Conservation (phyloP, 1,284 basidiomycete genomes). For the Trichosporon sp. region DNA sequence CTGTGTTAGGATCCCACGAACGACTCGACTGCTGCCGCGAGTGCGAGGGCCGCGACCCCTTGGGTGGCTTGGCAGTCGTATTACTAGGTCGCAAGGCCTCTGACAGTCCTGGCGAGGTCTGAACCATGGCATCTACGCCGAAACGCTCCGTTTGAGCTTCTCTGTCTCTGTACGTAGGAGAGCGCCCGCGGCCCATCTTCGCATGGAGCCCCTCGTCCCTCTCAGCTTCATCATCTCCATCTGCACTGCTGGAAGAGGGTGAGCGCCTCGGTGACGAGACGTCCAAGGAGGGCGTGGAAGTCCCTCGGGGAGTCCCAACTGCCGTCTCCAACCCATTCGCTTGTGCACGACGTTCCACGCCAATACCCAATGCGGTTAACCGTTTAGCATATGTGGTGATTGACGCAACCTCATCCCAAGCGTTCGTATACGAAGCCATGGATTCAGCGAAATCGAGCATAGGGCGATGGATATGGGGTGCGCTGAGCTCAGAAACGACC, state of each 20-base stretch:
- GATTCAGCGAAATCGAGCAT: constrained; percentile 56
- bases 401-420: constrained; percentile 77
- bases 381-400: constrained; percentile 74
- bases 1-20: constrained; percentile 47
- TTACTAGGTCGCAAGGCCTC: not conserved
- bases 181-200: constrained; percentile 25
- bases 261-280: not conserved
- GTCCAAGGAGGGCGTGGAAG: not conserved
- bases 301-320: constrained; percentile 36
- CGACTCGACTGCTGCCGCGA: constrained; percentile 26
- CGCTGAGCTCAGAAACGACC: no score
- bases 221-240: constrained; percentile 50
- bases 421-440: constrained; percentile 70
- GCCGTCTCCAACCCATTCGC: constrained; percentile 33
- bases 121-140: constrained; percentile 42
- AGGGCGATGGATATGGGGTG: constrained; percentile 37
- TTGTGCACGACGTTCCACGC: not conserved
- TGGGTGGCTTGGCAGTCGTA: no score
- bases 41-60: not conserved
- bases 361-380: constrained; percentile 57
- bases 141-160: constrained; percentile 44
- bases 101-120: constrained; percentile 30
- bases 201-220: constrained; percentile 24
- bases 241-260: constrained; percentile 37
- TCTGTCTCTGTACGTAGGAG: constrained; percentile 41